These are phyloP conservation scores for Endocalyx cinctus DNA, from an alignment of 2,329 filamentous ascomycete genomes.

Conservation along the genomic window DNA sequence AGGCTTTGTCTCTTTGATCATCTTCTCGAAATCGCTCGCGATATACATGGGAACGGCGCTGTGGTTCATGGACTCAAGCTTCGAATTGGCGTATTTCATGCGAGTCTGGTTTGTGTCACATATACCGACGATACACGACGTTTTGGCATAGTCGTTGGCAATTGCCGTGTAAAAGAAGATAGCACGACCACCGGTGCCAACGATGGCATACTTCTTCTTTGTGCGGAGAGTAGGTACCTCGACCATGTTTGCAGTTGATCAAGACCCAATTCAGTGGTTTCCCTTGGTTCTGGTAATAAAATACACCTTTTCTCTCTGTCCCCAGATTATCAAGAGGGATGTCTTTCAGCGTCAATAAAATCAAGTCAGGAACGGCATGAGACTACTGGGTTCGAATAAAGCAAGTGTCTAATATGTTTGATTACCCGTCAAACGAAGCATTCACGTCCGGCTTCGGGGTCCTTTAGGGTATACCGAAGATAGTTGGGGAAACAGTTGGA, in stretches of 20 bases:
- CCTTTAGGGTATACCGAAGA: too few species aligned
- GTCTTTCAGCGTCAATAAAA: too few species aligned
- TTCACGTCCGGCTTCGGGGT: too few species aligned
- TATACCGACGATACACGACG: slow-evolving; percentile 48
- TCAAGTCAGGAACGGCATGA: too few species aligned
- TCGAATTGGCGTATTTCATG: slow-evolving; percentile 50
- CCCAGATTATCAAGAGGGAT: too few species aligned
- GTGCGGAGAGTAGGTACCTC: slow-evolving; percentile 9
- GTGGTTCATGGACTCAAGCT: slow-evolving; percentile 42
- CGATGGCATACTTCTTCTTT: slow-evolving; percentile 46
- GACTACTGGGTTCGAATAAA: too few species aligned
- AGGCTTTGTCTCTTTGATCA: slow-evolving; percentile 52
- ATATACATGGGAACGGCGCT: slow-evolving; percentile 47
- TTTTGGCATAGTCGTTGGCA: slow-evolving; percentile 44
- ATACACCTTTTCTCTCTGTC: too few species aligned
- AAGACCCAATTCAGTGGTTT: neutral
- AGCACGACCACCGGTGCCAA: slow-evolving; percentile 57
- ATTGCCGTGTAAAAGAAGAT: slow-evolving; percentile 59
- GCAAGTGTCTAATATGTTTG: too few species aligned
- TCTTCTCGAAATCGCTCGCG: slow-evolving; percentile 51
- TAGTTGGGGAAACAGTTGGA: too few species aligned
- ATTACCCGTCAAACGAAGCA: too few species aligned
- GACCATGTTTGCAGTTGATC: slow-evolving; percentile 10
- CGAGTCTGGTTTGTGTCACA: slow-evolving; percentile 59
- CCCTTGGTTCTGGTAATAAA: neutral